Conservation (phyloP, 345 rosid species). For the Eucalyptus marginata region DNA sequence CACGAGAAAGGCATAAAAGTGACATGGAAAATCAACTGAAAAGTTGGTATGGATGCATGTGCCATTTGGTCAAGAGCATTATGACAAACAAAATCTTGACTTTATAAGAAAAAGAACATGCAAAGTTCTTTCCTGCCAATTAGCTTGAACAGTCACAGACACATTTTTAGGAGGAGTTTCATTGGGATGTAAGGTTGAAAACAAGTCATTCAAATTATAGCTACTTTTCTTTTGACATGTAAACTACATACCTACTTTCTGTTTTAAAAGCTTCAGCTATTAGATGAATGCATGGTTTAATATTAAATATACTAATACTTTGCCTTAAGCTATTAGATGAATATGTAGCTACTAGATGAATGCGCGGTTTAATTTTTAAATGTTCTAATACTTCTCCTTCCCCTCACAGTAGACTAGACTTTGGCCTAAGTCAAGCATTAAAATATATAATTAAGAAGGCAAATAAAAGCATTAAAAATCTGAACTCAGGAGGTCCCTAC, state of each 20-base stretch:
- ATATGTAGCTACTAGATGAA: too few species aligned
- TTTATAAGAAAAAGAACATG: background rate
- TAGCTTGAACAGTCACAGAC: background rate
- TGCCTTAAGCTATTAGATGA: too few species aligned
- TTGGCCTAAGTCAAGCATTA: background rate
- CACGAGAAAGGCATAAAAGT: background rate
- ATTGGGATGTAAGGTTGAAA: background rate
- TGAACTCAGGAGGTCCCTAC: background rate
- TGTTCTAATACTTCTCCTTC: too few species aligned
- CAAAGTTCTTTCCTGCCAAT: background rate
- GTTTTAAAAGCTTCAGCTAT: background rate
- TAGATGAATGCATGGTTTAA: background rate
- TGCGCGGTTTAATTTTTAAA: too few species aligned
- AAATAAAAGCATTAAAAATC: background rate
- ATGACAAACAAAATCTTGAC: background rate
- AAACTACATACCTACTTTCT: background rate
- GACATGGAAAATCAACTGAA: background rate
- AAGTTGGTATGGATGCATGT: background rate
- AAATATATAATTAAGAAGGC: background rate
- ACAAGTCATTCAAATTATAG: background rate
- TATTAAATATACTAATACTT: too few species aligned
- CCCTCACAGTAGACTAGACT: too few species aligned
- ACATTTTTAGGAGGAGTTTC: background rate
- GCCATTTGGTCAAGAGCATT: background rate
- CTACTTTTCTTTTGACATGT: background rate